phyloP scores from a whole-genome alignment of 2,329 filamentous ascomycete genomes.

The Chrysoporthe deuterocubensis region DNA sequence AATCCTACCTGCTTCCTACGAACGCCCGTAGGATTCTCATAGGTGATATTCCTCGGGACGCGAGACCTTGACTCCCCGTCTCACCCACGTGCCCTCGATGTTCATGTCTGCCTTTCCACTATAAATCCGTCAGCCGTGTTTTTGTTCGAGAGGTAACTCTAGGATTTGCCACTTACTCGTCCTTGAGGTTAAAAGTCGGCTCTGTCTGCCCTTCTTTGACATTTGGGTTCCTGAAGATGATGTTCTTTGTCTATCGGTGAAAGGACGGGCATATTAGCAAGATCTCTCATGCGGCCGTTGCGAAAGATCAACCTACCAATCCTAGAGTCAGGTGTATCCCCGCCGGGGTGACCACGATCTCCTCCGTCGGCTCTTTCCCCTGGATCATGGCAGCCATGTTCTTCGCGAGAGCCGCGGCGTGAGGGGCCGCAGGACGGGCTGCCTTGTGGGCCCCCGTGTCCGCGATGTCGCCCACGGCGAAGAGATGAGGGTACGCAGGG shows the following conservation, averaged over 20 bases:
- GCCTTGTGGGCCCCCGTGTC: conserved; percentile 49
- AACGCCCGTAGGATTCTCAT: conserved; percentile 18
- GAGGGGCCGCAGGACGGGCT: conserved; percentile 48
- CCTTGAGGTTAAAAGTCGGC: conserved; percentile 35
- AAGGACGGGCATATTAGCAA: not conserved
- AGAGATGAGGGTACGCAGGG: conserved; percentile 45
- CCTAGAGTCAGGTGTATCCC: conserved; percentile 48
- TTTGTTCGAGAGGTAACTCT: not conserved
- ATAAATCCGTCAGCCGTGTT: conserved; percentile 9
- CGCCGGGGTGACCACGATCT: conserved; percentile 39
- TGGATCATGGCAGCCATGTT: conserved; percentile 50
- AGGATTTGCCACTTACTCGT: conserved; percentile 37
- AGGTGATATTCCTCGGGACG: conserved; percentile 38
- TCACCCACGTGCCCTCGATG: conserved; percentile 38
- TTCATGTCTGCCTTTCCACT: conserved; percentile 39
- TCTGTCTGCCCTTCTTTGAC: conserved; percentile 34
- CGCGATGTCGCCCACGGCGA: conserved; percentile 57
- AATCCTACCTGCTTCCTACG: not conserved
- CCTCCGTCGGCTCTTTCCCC: conserved; percentile 36
- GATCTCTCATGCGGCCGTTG: not conserved
- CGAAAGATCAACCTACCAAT: conserved; percentile 32
- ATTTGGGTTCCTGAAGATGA: conserved; percentile 40
- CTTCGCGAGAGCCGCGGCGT: conserved; percentile 48
- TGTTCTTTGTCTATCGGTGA: conserved; percentile 35
- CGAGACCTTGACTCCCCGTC: conserved; percentile 35